Conservation (phyloP, 345 rosid species). For the Hevea brasiliensis region DNA sequence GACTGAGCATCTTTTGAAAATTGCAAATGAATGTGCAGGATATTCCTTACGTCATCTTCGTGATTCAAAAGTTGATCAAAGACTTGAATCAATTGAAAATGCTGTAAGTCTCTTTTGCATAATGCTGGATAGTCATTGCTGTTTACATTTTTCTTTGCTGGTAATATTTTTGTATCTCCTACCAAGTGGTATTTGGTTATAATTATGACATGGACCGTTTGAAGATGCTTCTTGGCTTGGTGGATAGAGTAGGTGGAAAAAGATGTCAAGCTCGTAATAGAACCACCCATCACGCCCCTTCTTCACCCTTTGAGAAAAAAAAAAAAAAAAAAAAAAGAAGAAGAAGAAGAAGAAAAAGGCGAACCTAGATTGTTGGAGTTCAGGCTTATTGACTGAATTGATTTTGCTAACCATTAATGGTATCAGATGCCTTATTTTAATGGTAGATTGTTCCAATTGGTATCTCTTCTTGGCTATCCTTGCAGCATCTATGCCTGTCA, state of each 20-base stretch:
- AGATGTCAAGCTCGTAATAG: no score
- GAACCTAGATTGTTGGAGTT: not conserved
- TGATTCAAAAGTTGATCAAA: constrained; percentile 31
- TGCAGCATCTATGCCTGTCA: not conserved
- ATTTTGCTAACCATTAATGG: not conserved
- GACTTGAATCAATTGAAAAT: constrained; percentile 37
- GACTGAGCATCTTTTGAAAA: not conserved
- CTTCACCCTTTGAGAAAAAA: not conserved
- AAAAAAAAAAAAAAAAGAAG: no score
- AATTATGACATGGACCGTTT: not conserved
- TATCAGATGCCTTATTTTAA: not conserved
- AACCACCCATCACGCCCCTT: not conserved
- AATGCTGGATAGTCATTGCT: not conserved
- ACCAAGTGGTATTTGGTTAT: not conserved
- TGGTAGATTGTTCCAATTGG: not conserved
- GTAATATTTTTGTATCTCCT: not conserved
- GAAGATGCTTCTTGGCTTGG: not conserved
- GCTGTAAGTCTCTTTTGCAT: constrained; percentile 26
- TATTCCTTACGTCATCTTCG: constrained; percentile 30
- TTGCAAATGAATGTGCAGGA: constrained; percentile 21
- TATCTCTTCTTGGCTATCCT: not conserved
- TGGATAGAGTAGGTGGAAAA: not conserved
- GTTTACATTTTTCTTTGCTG: constrained; percentile 1
- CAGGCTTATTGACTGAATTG: not conserved
- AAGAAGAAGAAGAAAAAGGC: no score